Percentiles rank a stretch among this genome's conserved stretches.
Conservation (phyloP, 225 moss, liverwort and hornwort genomes). For the Pleurozium schreberi region DNA sequence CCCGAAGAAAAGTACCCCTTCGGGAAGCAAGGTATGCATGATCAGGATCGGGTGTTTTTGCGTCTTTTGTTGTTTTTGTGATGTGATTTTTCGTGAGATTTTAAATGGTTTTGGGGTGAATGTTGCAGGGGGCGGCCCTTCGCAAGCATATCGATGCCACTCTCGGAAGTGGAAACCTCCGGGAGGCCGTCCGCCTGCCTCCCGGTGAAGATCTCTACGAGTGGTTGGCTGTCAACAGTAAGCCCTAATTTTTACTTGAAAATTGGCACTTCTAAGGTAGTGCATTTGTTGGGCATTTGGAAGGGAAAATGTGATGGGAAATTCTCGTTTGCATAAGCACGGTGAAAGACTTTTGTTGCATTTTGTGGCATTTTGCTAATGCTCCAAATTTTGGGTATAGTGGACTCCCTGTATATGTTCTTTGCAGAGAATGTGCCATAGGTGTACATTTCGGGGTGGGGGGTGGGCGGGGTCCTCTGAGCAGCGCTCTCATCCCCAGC, state of each 20-base stretch:
- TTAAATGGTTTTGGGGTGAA: neutral
- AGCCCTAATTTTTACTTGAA: conserved; percentile 3
- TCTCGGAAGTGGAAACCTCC: conserved; percentile 90
- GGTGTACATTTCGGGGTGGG: neutral
- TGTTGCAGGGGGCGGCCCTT: conserved; percentile 73
- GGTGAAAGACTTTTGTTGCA: neutral
- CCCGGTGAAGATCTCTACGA: conserved; percentile 96
- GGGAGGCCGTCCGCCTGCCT: conserved; percentile 96
- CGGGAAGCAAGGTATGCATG: conserved; percentile 78
- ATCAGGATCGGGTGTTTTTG: neutral
- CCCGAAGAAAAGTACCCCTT: conserved; percentile 89
- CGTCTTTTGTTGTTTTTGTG: neutral
- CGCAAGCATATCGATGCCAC: conserved; percentile 99
- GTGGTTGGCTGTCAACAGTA: conserved; percentile 98
- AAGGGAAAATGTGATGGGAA: neutral
- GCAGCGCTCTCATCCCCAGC: neutral
- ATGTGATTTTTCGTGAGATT: neutral
- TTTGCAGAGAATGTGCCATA: neutral
- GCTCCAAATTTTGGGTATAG: neutral
- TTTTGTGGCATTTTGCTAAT: neutral
- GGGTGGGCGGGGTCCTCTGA: neutral
- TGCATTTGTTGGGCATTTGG: neutral
- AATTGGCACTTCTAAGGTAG: neutral
- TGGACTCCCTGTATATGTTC: neutral
- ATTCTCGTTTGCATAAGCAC: neutral